Evolutionary conservation across 176 grass and related monocot species (phyloP), one percentile per base, ranked within the genome.

Genomic region (Carex pumila): DNA sequence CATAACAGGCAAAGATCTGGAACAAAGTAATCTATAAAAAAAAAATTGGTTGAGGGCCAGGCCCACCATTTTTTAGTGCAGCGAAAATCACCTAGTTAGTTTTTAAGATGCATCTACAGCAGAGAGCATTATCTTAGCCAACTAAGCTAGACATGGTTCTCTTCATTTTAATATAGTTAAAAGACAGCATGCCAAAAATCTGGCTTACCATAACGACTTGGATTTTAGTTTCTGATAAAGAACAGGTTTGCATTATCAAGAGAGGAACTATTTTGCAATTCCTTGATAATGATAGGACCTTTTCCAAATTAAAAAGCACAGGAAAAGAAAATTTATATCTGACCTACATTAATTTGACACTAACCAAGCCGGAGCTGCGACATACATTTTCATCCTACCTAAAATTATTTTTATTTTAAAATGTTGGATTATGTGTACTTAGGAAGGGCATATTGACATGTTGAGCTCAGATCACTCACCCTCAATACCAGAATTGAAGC

Each of bases 401-500:
- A 45, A 9, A 50, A 31, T 50, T n/a, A 11, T 45, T 54, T 47
- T 76, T 22, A 18, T 61, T 63, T 22, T 31, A 53, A 75, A 47
- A 65, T 85, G 17, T 66, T 34, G 41, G 17, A 31, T 65, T 63
- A 50, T 49, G 10, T 56, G 49, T 65, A 79, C 68, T 57, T 61
- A 99, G 96, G 93, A 99, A 30, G 93, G 89, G 12, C 89, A 99
- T 45, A 93, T 99, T 77, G 96, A 99, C 89, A 93, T 99, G 96
- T 83, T 99, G 72, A 99, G 96, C 71, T 99, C 96, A 14, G 96
- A 99, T 81, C 96, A 99, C 81, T 99, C 96, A n/a, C 96, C 96
- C 2, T 92, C 96, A 22, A 71, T 88, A 67, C 93, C 96, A 70
- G 91, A 94, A 63, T 89, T 99, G 61, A 99, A 99, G 79, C 85